Evolutionary conservation across 164 flowering plant genomes (phyloP).

Genomic region (Amborella trichopoda): DNA sequence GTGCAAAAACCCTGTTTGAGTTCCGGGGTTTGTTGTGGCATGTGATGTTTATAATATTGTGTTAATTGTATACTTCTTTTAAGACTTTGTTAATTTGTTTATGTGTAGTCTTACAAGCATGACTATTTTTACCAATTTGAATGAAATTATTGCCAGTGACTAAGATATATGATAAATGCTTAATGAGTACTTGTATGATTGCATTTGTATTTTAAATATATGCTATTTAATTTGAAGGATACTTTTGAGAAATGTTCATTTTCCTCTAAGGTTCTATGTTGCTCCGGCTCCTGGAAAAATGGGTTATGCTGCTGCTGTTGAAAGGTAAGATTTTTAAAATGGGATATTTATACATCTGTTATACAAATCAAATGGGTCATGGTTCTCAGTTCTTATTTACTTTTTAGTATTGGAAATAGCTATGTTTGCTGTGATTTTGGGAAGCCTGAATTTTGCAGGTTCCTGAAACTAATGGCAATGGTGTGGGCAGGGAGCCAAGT

Average conservation of each 20-base stretch:
- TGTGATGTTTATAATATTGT: too few species aligned
- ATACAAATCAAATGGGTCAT: too few species aligned
- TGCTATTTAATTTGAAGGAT: background rate
- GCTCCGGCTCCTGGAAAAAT: slow-evolving; percentile 68
- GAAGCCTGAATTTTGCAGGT: too few species aligned
- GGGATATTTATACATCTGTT: too few species aligned
- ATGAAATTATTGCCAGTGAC: too few species aligned
- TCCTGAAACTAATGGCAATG: slow-evolving; percentile 76
- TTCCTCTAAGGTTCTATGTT: slow-evolving; percentile 48
- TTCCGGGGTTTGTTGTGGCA: too few species aligned
- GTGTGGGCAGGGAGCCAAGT: slow-evolving; percentile 97
- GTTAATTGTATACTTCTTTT: too few species aligned
- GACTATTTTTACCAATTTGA: background rate
- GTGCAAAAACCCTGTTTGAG: too few species aligned
- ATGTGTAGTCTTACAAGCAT: background rate
- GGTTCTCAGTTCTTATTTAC: background rate
- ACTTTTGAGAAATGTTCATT: background rate
- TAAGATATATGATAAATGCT: too few species aligned
- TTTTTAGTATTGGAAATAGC: too few species aligned
- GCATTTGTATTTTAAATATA: background rate
- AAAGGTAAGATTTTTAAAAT: slow-evolving; percentile 50
- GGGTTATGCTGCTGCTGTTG: slow-evolving; percentile 63
- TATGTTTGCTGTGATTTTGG: too few species aligned
- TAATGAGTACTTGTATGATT: background rate
- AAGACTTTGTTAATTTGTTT: too few species aligned